Evolutionary conservation across 768 basidiomycete species (phyloP).

Genomic region (Russula foetens): DNA sequence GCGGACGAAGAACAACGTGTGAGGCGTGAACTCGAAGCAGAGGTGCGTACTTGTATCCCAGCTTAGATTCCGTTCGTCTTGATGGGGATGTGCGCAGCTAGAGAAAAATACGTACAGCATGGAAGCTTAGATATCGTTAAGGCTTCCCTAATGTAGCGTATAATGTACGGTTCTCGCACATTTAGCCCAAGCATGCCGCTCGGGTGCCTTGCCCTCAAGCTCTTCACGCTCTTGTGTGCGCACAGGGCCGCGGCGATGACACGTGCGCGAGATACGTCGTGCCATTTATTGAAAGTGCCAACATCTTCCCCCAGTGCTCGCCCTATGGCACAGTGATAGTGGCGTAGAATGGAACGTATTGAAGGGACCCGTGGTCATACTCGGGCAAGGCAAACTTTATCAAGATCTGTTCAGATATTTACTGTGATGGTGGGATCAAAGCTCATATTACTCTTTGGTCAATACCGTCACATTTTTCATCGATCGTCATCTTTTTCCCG

Average conservation of each 20-base stretch:
- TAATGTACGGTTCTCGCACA: too few species aligned
- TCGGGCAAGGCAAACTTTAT: neutral
- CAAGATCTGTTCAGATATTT: neutral
- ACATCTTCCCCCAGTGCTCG: neutral
- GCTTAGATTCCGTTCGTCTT: neutral
- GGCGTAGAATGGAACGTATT: too few species aligned
- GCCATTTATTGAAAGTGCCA: too few species aligned
- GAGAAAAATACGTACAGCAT: slow-evolving; percentile 84
- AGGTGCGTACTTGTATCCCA: slow-evolving; percentile 39
- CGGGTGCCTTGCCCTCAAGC: neutral
- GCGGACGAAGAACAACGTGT: slow-evolving; percentile 75
- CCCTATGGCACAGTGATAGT: too few species aligned
- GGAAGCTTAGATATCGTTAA: slow-evolving; percentile 29
- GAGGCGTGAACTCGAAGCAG: slow-evolving; percentile 60
- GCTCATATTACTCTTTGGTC: neutral
- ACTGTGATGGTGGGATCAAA: neutral
- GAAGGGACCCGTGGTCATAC: too few species aligned
- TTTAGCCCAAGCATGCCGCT: too few species aligned
- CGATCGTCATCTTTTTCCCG: neutral
- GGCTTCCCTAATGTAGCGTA: too few species aligned
- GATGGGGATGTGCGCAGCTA: slow-evolving; percentile 36
- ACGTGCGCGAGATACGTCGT: neutral
- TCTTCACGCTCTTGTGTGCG: neutral
- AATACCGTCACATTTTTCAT: neutral
- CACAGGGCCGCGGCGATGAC: neutral